A percentile compares a stretch with the other conserved stretches of the same genome.
Evolutionary conservation across 306 rosid genomes (phyloP).

Genomic region (Delonix regia): DNA sequence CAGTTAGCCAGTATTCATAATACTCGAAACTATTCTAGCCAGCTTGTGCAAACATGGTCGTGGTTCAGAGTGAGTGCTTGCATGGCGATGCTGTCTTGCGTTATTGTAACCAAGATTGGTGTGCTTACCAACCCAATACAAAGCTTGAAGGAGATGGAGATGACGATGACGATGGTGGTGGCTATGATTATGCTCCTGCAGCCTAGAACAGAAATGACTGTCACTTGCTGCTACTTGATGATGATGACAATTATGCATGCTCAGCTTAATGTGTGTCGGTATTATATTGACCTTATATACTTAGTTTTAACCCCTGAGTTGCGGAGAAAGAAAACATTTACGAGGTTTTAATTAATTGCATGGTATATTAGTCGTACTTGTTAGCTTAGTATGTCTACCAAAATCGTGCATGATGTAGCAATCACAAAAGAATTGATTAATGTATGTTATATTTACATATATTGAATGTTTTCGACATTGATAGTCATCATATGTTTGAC

Average conservation of each 20-base stretch:
- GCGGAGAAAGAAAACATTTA: too few species aligned
- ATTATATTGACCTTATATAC: too few species aligned
- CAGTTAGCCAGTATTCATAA: neutral
- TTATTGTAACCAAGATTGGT: constrained; percentile 5
- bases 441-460: too few species aligned
- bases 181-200: constrained; percentile 38
- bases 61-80: neutral
- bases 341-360: too few species aligned
- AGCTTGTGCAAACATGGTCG: constrained; percentile 12
- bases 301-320: too few species aligned
- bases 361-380: too few species aligned
- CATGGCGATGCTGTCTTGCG: neutral
- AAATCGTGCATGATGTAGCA: too few species aligned
- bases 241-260: neutral
- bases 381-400: too few species aligned
- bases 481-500: too few species aligned
- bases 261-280: too few species aligned
- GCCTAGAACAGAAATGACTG: constrained; percentile 14
- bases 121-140: neutral
- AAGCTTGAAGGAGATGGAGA: constrained; percentile 33
- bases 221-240: neutral
- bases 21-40: neutral
- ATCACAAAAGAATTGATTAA: too few species aligned
- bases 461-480: too few species aligned
- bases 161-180: constrained; percentile 26